Conservation (phyloP, 768 basidiomycete genomes). For the Psilocybe cyanescens region DNA sequence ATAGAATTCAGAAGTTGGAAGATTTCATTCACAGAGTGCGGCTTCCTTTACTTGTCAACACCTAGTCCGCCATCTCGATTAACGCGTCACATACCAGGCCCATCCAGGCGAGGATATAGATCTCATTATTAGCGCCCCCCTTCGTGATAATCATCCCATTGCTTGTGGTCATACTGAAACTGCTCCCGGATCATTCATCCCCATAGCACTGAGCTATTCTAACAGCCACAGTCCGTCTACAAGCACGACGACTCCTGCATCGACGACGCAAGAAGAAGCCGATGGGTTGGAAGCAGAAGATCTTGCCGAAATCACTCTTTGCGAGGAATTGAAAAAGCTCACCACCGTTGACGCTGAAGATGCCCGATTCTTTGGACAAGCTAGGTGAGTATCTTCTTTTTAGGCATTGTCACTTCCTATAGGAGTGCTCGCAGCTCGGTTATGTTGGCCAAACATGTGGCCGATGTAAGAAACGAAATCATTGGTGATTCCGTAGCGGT, state of each 20-base stretch:
- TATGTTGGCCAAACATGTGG: constrained; percentile 46
- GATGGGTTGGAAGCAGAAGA: constrained; percentile 31
- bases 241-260: constrained; percentile 2
- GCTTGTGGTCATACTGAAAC: background rate
- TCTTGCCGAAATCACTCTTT: constrained; percentile 33
- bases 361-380: constrained; percentile 45
- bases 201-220: constrained; percentile 18
- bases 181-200: background rate
- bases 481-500: constrained; percentile 23
- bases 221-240: constrained; percentile 9
- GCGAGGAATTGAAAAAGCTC: constrained; percentile 34
- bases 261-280: constrained; percentile 13
- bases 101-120: constrained; percentile 26
- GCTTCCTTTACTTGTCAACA: background rate
- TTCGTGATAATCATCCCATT: background rate
- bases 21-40: constrained; percentile 27
- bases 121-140: constrained; percentile 4
- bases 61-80: background rate
- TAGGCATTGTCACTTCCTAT: background rate
- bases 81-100: constrained; percentile 9
- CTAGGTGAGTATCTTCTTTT: constrained; percentile 26
- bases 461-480: constrained; percentile 44
- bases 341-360: constrained; percentile 30
- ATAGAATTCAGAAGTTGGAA: constrained; percentile 33
- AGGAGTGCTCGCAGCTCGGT: constrained; percentile 32